These are phyloP conservation scores for Aspergillus funiculosus DNA, from an alignment of 495 filamentous ascomycete species.

Conservation along the genomic window DNA sequence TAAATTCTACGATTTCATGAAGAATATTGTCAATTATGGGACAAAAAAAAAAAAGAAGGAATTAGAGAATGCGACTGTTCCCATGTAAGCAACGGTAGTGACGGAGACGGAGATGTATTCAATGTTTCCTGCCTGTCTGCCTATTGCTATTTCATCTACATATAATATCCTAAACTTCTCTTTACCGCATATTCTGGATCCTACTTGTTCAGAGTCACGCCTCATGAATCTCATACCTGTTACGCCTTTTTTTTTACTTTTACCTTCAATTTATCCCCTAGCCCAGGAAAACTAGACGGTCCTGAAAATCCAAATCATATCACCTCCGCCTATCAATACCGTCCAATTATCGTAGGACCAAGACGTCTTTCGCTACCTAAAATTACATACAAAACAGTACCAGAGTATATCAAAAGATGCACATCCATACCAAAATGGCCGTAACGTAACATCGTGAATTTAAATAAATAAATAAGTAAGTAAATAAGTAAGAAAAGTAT, in stretches of 20 bases:
- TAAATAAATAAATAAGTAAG: neutral
- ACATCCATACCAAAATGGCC: no score
- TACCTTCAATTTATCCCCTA: constrained; percentile 2
- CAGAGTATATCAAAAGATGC: no score
- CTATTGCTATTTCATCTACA: constrained; percentile 8
- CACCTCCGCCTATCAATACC: no score
- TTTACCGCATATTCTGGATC: constrained; percentile 30
- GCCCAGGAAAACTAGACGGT: neutral
- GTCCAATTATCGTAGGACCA: no score
- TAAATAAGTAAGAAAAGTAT: neutral
- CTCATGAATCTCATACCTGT: constrained; percentile 41
- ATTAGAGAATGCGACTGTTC: constrained; percentile 19
- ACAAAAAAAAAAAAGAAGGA: constrained; percentile 30
- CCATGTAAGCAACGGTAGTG: constrained; percentile 15
- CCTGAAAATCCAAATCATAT: constrained; percentile 1
- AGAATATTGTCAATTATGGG: constrained; percentile 31
- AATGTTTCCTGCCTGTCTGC: constrained; percentile 1
- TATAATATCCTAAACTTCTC: constrained; percentile 14
- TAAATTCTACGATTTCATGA: constrained; percentile 43
- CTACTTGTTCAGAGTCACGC: constrained; percentile 38
- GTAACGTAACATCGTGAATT: no score
- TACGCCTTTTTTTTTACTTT: constrained; percentile 20
- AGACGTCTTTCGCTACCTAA: no score
- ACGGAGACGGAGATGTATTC: neutral
- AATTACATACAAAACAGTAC: no score